Percentiles rank a stretch among this genome's conserved stretches.
Evolutionary conservation across 306 rosid species (phyloP).

Genomic region (Gynostemma pentaphyllum): DNA sequence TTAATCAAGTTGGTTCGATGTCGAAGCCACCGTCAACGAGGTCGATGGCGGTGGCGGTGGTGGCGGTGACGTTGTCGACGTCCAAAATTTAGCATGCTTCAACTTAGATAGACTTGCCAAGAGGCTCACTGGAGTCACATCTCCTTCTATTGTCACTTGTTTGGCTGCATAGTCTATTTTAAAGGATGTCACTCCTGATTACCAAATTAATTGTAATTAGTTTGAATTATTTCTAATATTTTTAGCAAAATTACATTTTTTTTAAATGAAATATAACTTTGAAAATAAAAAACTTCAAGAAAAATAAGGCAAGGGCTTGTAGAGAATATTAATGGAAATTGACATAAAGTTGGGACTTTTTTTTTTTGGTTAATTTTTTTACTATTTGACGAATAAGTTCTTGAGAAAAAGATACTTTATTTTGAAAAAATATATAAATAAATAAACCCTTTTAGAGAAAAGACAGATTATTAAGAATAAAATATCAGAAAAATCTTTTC

Average conservation of each 20-base stretch:
- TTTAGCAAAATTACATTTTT: background rate
- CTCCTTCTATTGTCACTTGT: conserved; percentile 17
- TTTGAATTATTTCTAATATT: background rate
- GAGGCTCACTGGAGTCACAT: conserved; percentile 4
- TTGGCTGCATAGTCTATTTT: conserved; percentile 14
- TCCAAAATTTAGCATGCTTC: conserved; percentile 12
- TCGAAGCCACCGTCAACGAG: background rate
- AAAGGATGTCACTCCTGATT: conserved; percentile 15
- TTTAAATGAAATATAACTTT: background rate
- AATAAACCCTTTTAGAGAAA: background rate
- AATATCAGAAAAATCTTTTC: background rate
- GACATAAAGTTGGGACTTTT: no score
- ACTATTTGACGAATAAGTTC: no score
- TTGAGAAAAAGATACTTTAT: no score
- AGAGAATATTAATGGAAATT: no score
- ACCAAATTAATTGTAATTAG: background rate
- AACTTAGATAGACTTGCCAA: conserved; percentile 17
- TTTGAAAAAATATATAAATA: no score
- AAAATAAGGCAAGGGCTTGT: no score
- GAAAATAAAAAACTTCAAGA: background rate
- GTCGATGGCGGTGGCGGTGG: background rate
- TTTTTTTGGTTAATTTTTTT: no score
- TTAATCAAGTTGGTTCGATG: conserved; percentile 1
- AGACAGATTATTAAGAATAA: background rate
- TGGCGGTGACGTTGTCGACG: background rate